Base-by-base conservation (phyloP, 352 stramenopile genomes). In the Pythium insidiosum region DNA sequence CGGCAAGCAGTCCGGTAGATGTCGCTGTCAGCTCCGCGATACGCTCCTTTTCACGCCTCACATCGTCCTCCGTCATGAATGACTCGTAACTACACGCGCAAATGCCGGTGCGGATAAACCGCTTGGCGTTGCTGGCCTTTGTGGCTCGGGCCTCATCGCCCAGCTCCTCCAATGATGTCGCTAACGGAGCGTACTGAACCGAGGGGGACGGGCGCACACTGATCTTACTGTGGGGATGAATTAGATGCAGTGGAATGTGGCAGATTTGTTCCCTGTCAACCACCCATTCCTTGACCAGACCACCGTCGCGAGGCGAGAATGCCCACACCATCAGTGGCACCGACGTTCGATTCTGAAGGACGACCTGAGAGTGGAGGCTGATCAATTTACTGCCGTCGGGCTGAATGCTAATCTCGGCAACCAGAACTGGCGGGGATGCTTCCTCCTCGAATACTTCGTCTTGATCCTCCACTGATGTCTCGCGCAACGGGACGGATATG, bases 261-360 rank as follows among this genome's bases (percentile, higher is more conserved):
- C 77, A 92, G 18, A 88, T 51, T 41, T 91, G 61, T 24, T 92
- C 82, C 30, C 79, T 75, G 36, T 94, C 80, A 22, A 94, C 80
- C 19, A 92, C 72, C 80, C 83, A 94, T 79, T 68, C 49, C 72
- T 75, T 33, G 48, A 82, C 4, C 0, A 38, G 43, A 13, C 83
- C 83, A 22, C 75, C 78, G 10, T 88, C 75, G 21, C 78, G 75
- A 53, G 83, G 83, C 5, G 80, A 89, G 63, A 91, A 94, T 11
- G 74, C 80, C 83, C 83, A 94, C 4, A 94, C 67, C 73, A 93
- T 90, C 21, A 94, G 53, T 3, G 83, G 83, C 43, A 94, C 71
- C 15, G 76, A 88, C 4, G 83, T 93, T 61, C 81, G 72, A 31
- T 94, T 94, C 54, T 89, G 76, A 6, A 94, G 53, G 23, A 93